Evolutionary conservation across 129 eudicot genomes (phyloP).

Genomic region (Ambrosia artemisiifolia): DNA sequence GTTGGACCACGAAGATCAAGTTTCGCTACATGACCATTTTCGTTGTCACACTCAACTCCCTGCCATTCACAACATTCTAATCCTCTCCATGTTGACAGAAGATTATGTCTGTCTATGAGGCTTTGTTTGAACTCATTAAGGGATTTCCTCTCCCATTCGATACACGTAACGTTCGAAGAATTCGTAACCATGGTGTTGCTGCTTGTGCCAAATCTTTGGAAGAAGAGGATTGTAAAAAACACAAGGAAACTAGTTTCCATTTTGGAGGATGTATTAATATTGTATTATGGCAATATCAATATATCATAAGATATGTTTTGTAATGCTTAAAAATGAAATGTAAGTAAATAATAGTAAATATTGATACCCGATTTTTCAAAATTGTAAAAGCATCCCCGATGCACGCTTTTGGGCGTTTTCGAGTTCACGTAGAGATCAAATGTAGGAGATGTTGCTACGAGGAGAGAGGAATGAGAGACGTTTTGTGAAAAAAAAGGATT

Average conservation of each 20-base stretch:
- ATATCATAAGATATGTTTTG: no score
- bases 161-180: background rate
- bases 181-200: background rate
- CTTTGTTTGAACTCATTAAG: background rate
- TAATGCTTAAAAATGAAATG: no score
- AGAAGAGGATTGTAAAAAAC: background rate
- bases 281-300: no score
- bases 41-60: background rate
- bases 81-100: slow-evolving; percentile 5
- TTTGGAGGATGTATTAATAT: background rate
- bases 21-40: background rate
- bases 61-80: slow-evolving; percentile 1
- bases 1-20: slow-evolving; percentile 1
- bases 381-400: no score
- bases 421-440: no score
- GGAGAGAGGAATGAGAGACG: no score
- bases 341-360: no score
- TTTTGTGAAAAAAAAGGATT: no score
- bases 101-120: background rate
- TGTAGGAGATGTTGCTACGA: no score
- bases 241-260: background rate
- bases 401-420: no score
- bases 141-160: background rate
- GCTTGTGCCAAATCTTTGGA: background rate
- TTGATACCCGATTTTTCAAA: no score